A percentile compares a stretch with the other conserved stretches of the same genome.
Evolutionary conservation across 2,329 filamentous ascomycete genomes (phyloP).

Genomic region (Lasiodiplodia gonubiensis): DNA sequence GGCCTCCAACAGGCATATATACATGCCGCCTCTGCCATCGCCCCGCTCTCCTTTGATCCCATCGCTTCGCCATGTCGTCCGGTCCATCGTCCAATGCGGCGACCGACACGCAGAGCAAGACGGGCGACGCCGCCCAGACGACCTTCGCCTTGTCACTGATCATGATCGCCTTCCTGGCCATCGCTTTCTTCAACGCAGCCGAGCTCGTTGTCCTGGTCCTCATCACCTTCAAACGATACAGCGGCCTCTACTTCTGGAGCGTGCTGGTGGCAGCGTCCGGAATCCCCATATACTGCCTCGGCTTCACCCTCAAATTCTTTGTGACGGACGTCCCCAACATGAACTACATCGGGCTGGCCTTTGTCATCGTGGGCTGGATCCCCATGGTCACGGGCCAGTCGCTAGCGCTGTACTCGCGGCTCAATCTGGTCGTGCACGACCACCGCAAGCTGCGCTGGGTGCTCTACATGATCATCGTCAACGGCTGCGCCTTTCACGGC

Average conservation of each 20-base stretch:
- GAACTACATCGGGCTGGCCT: conserved; percentile 40
- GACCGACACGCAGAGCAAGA: conserved; percentile 1
- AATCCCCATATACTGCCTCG: conserved; percentile 54
- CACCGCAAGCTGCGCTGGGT: conserved; percentile 56
- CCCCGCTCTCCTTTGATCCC: background rate
- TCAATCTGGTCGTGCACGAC: conserved; percentile 65
- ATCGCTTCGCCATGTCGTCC: background rate
- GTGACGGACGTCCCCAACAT: conserved; percentile 41
- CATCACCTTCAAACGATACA: conserved; percentile 51
- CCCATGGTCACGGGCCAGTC: conserved; percentile 67
- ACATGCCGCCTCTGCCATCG: background rate
- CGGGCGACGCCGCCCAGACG: conserved; percentile 5
- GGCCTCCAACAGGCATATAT: conserved; percentile 8
- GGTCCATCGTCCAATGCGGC: background rate
- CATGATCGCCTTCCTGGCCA: conserved; percentile 13
- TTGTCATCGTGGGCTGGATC: conserved; percentile 61
- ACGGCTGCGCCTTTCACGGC: conserved; percentile 61
- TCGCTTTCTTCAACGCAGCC: background rate
- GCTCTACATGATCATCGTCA: conserved; percentile 63
- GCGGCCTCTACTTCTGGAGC: conserved; percentile 58
- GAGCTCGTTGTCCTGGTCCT: conserved; percentile 5
- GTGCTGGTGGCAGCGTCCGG: conserved; percentile 52
- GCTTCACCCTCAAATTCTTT: conserved; percentile 54
- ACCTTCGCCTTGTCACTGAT: conserved; percentile 8
- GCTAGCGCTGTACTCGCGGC: conserved; percentile 66